Evolutionary conservation across 805 yeast species (phyloP), one percentile per base, ranked within the genome.

Genomic region (Saccharomycopsis fodiens): DNA sequence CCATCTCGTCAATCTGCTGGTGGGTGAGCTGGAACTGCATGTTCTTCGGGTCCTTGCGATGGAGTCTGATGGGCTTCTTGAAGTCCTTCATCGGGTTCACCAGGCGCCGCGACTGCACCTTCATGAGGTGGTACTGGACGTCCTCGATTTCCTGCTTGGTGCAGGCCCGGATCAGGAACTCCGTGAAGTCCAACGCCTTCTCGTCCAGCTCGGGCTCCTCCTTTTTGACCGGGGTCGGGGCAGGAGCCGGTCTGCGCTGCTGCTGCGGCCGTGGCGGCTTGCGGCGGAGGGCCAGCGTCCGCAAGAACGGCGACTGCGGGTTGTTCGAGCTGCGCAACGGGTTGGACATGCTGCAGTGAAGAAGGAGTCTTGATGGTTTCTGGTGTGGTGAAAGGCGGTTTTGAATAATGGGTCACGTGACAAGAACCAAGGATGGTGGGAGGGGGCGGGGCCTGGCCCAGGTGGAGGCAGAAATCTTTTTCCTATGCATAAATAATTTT

Each of bases 21-120:
- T 88, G 65, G 2, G 89, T 79, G 55, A 87, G 68, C 61, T 87
- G 94, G 58, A 85, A 85, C 60, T 89, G 96, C 59, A 91, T 68
- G 59, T 86, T 85, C 57, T 87, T 77, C 1, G 98, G 96, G 62
- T 91, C 97, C 59, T 91, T 89, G 55, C 97, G 73, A 61, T 89
- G 97, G 59, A 91, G 67, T 55, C 96, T 69, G 16, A 89, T 81
- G 0, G 98, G 98, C 48, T 75, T 74, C 46, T 78, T 80, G 61
- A 91, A 93, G 51, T 79, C 79, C 30, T 68, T 65, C 34, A 69
- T 64, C 8, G 93, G 91, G 52, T 86, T 86, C 30, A 93, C 82
- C 38, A 74, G 72, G 55, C 76, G 74, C 48, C 78, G 78, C 29
- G 84, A 72, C 57, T 83, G 94, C 58, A 91, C 87, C 62, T 82